These are phyloP conservation scores for Leccinum fibrillosum DNA, from an alignment of 768 basidiomycete species.

Conservation along the genomic window DNA sequence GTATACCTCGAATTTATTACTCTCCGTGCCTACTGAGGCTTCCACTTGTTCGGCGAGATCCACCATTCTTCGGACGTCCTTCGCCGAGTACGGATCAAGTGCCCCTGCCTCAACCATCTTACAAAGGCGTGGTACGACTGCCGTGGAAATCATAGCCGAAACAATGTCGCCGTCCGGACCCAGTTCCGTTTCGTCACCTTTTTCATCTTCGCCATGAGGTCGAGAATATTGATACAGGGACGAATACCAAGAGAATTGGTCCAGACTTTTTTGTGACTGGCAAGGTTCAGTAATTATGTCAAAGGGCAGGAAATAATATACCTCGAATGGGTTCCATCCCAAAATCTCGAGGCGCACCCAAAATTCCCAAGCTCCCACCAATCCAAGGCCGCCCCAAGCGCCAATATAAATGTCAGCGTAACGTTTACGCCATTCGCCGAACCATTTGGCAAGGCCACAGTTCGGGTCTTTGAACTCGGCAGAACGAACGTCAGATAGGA, in stretches of 20 bases:
- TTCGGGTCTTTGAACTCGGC: conserved; percentile 81
- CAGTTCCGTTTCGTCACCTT: conserved; percentile 53
- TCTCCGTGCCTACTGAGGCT: conserved; percentile 62
- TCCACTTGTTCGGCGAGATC: conserved; percentile 82
- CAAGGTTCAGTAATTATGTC: conserved; percentile 3
- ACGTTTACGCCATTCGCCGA: conserved; percentile 69
- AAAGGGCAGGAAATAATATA: conserved; percentile 30
- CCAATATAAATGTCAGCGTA: conserved; percentile 81
- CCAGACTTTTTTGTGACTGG: conserved; percentile 55
- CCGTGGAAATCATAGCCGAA: conserved; percentile 83
- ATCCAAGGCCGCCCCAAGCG: conserved; percentile 86
- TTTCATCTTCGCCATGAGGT: conserved; percentile 40
- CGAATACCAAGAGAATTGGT: conserved; percentile 83
- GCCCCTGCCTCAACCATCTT: conserved; percentile 77
- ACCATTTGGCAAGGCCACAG: conserved; percentile 63
- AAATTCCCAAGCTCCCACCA: conserved; percentile 91
- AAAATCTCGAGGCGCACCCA: conserved; percentile 86
- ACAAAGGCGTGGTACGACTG: conserved; percentile 70
- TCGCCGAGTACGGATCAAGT: conserved; percentile 76
- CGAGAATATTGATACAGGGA: conserved; percentile 73
- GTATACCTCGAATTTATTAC: conserved; percentile 64
- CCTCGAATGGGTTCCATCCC: conserved; percentile 87
- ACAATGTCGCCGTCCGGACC: conserved; percentile 87
- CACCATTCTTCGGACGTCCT: conserved; percentile 56
- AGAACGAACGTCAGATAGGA: conserved; percentile 80